Percentiles rank a stretch among this genome's conserved stretches.
phyloP scores from a whole-genome alignment of 192 early-diverging fungal genomes.

The Umbelopsis sp. region DNA sequence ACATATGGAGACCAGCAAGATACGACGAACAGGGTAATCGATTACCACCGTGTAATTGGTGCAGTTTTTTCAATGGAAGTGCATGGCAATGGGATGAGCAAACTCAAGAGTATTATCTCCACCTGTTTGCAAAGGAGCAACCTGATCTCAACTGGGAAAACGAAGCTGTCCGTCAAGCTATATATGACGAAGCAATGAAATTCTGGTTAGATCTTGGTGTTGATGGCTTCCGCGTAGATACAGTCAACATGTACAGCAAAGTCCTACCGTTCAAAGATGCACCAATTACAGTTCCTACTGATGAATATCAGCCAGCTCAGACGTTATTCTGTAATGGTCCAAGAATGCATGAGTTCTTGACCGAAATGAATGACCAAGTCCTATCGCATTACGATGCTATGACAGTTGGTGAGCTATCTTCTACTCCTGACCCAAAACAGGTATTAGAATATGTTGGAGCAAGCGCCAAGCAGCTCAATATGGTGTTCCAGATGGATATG shows the following conservation, averaged over 20 bases:
- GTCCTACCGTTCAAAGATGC: neutral
- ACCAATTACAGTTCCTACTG: neutral
- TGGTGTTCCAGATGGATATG: slow-evolving; percentile 10
- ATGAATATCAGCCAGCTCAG: neutral
- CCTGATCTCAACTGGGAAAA: slow-evolving; percentile 15
- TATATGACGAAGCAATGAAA: neutral
- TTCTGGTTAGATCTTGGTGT: slow-evolving; percentile 14
- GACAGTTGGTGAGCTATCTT: slow-evolving; percentile 3
- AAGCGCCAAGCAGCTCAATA: neutral
- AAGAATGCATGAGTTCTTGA: slow-evolving; percentile 9
- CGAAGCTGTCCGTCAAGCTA: neutral
- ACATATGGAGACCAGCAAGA: neutral
- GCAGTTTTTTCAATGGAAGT: neutral
- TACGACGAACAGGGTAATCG: neutral
- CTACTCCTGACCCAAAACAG: neutral
- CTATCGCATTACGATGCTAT: slow-evolving; percentile 1
- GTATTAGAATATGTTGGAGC: neutral
- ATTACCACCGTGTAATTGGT: neutral
- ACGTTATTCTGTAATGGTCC: neutral
- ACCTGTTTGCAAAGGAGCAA: neutral
- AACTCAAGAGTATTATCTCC: neutral
- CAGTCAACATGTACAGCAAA: neutral
- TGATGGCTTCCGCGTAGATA: neutral
- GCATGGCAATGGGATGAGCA: slow-evolving; percentile 5
- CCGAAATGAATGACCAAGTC: neutral